These are phyloP conservation scores for Hypsizygus marmoreus DNA, from an alignment of 768 basidiomycete genomes.

Conservation along the genomic window DNA sequence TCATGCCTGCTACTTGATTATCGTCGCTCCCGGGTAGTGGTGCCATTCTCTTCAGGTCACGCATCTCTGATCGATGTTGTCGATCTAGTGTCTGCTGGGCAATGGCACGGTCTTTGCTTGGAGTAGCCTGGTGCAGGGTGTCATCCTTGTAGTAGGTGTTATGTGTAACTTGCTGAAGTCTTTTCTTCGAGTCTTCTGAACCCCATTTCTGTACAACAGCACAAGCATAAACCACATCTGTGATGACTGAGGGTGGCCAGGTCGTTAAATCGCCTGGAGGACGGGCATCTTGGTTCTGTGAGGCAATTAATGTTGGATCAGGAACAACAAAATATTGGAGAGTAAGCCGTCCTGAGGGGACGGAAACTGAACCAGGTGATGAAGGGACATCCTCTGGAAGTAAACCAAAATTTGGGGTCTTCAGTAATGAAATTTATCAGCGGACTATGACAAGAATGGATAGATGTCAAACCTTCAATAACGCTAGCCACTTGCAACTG, in stretches of 20 bases:
- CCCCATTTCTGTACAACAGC: background rate
- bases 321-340: background rate
- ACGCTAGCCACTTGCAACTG: background rate
- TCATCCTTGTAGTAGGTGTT: constrained; percentile 1
- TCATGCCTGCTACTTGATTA: no score
- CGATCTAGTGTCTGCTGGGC: no score
- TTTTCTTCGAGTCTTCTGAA: background rate
- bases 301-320: background rate
- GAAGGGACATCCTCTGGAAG: background rate
- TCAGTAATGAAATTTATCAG: background rate
- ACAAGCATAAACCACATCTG: background rate
- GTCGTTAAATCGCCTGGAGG: background rate
- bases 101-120: no score
- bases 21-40: no score
- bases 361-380: background rate
- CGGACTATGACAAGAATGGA: background rate
- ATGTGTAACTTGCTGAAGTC: background rate
- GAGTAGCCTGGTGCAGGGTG: no score
- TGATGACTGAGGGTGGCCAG: constrained; percentile 1
- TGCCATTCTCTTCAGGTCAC: no score
- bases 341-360: background rate
- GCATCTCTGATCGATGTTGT: no score
- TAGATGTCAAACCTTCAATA: background rate
- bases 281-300: background rate
- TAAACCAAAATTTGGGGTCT: background rate